Base-by-base conservation (phyloP, 495 filamentous ascomycete genomes). In the Cryomyces minteri region DNA sequence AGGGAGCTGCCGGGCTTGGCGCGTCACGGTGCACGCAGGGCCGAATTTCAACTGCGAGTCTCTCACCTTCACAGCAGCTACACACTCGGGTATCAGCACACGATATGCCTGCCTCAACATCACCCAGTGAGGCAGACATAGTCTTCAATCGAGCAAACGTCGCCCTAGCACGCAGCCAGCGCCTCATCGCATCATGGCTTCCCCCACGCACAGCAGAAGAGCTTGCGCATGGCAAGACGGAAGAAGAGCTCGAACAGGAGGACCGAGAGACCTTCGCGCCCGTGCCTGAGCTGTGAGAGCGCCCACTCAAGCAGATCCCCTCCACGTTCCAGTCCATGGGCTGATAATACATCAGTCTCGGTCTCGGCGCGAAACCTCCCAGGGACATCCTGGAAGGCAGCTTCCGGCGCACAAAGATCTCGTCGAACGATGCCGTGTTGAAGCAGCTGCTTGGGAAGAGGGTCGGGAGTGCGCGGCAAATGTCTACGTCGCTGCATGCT, bases 131-230 rank as follows among this genome's bases (percentile, higher is more conserved):
- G 33, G 62, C 52, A n/a, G 69, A 71, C 50, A 51, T 65, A 33
- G 57, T 71, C 10, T 57, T 63, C 42, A 71, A 71, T 43, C 54
- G 58, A 5, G 51, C 62, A 40, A 66, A 60, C 43, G 54, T 72
- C 31, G 60, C 58, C 5, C 52, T 72, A 31, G 67, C 69, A 5
- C 60, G 64, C 33, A 58, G 58, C 25, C 60, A 67, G 46, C 53
- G 56, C 5, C 45, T 72, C 6, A 47, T 74, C 14, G 58, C 61
- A 31, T 70, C 68, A 50, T 72, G 67, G 69, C 60, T 67, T 18
- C 73, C 73, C 7, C 51, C 58, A 11, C 56, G 61, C 46, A 63
- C 67, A 6, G 47, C 59, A 5, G 64, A 65, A 28, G 69, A 72
- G 47, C 50, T 61, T 38, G 55, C 59, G 31, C 64, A 65, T 44